Evolutionary conservation across 129 eudicot genomes (phyloP), one percentile per base, ranked within the genome.

Genomic region (Lonicera japonica): DNA sequence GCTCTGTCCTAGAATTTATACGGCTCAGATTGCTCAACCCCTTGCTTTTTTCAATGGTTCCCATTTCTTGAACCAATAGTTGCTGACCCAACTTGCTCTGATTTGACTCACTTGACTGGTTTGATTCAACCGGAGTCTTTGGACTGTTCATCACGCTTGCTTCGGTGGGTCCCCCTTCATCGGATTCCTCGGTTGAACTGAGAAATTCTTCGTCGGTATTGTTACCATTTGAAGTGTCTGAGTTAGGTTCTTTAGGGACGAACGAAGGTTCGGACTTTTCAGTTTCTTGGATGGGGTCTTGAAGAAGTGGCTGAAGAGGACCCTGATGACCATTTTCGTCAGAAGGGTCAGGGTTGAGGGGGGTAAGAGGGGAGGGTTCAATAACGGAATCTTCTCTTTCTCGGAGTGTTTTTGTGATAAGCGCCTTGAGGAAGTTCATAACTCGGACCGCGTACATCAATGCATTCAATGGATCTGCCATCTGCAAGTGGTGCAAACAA

Each of bases 361-460:
- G 74, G 52, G 80, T 79, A 38, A 64, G 63, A 40, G 79, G 70
- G 60, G 72, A 50, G 54, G 82, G 77, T 61, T 86, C 85, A 48
- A 61, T 40, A 18, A 74, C 39, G 13, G 75, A 59, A 54, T 79
- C 80, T 60, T 84, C 82, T 65, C 95, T 78, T 65, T 82, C 90
- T 38, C 77, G 75, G 29, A 90, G 76, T 9, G 82, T 72, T 69
- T 77, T 90, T 21, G 69, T 78, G 25, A 90, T 86, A 16, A 90
- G 94, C 2, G 90, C 77, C 81, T 84, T 86, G 24, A 90, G 89
- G 74, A 90, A 90, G 77, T 90, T 90, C 95, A 90, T 86, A 56
- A 90, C 97, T 81, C 79, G 94, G 24, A 90, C 95, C 0, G 95
- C 97, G 60, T 86, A 82, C 95, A 90, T 86, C 80, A 90, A 69